These are phyloP conservation scores for Alternaria sp. DNA, from an alignment of 2,329 filamentous ascomycete genomes.

Conservation along the genomic window DNA sequence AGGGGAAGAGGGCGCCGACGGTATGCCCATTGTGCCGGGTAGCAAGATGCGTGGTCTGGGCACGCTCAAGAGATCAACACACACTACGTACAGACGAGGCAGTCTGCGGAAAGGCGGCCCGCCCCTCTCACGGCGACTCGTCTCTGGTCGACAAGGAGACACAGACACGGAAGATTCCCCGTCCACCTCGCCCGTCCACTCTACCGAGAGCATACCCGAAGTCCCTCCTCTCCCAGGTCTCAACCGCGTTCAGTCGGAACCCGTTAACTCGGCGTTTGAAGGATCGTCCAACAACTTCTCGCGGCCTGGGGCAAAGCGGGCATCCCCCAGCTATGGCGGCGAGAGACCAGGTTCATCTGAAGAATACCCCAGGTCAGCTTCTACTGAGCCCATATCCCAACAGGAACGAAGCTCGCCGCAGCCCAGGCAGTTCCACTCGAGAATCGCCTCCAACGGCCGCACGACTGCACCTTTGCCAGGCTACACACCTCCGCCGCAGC, in stretches of 20 bases:
- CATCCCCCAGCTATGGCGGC: constrained; percentile 27
- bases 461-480: constrained; percentile 61
- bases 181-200: constrained; percentile 56
- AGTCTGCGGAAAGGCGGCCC: constrained; percentile 80
- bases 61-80: constrained; percentile 85
- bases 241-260: constrained; percentile 73
- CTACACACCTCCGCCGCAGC: constrained; percentile 42
- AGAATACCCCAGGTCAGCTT: constrained; percentile 24
- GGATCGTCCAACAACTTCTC: constrained; percentile 62
- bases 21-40: constrained; percentile 80
- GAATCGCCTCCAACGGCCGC: constrained; percentile 62
- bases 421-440: constrained; percentile 62
- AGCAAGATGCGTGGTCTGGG: constrained; percentile 74
- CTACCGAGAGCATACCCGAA: constrained; percentile 42
- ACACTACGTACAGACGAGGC: constrained; percentile 88
- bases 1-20: constrained; percentile 29
- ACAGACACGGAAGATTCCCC: constrained; percentile 62
- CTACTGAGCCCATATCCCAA: constrained; percentile 30
- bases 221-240: constrained; percentile 52
- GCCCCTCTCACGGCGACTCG: constrained; percentile 74
- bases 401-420: constrained; percentile 44
- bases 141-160: constrained; percentile 64
- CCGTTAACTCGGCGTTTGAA: constrained; percentile 52
- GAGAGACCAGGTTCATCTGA: constrained; percentile 33
- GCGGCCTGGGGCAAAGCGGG: constrained; percentile 54